Conservation (phyloP, 768 basidiomycete species). For the Pulveroboletus sp. region DNA sequence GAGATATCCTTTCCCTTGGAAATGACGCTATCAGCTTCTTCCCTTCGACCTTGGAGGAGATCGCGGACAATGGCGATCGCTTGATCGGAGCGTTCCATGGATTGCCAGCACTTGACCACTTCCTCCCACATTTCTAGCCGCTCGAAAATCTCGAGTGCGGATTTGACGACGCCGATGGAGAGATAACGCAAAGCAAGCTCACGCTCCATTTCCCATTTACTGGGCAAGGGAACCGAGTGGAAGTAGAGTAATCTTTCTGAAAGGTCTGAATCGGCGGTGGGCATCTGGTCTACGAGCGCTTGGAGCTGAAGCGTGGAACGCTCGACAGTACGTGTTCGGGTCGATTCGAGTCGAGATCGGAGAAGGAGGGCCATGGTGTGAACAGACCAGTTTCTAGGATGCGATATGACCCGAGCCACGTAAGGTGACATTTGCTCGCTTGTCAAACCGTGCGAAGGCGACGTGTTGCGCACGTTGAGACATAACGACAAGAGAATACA, state of each 20-base stretch:
- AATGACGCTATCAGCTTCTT: conserved; percentile 76
- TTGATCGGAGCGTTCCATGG: conserved; percentile 75
- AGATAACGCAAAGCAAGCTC: conserved; percentile 86
- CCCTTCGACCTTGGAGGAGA: conserved; percentile 76
- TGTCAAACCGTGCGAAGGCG: conserved; percentile 87
- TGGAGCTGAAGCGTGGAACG: conserved; percentile 90
- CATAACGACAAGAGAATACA: conserved; percentile 88
- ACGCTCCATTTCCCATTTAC: conserved; percentile 89
- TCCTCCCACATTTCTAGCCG: conserved; percentile 99
- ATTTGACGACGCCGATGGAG: conserved; percentile 81
- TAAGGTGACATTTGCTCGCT: conserved; percentile 92
- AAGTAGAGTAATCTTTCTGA: conserved; percentile 78
- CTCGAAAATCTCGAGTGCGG: conserved; percentile 92
- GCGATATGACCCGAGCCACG: conserved; percentile 82
- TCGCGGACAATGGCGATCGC: conserved; percentile 82
- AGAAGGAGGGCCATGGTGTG: conserved; percentile 96
- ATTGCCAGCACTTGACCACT: conserved; percentile 83
- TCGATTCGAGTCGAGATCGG: conserved; percentile 86
- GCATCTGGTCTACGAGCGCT: conserved; percentile 96
- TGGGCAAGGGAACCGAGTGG: conserved; percentile 79
- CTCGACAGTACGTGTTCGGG: conserved; percentile 89
- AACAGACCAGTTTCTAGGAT: conserved; percentile 93
- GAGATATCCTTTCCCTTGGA: conserved; percentile 55
- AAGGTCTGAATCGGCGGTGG: conserved; percentile 72
- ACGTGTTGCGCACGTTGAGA: conserved; percentile 85